These are phyloP conservation scores for Chimonanthus salicifolius DNA, from an alignment of 164 flowering plant genomes.

Conservation along the genomic window DNA sequence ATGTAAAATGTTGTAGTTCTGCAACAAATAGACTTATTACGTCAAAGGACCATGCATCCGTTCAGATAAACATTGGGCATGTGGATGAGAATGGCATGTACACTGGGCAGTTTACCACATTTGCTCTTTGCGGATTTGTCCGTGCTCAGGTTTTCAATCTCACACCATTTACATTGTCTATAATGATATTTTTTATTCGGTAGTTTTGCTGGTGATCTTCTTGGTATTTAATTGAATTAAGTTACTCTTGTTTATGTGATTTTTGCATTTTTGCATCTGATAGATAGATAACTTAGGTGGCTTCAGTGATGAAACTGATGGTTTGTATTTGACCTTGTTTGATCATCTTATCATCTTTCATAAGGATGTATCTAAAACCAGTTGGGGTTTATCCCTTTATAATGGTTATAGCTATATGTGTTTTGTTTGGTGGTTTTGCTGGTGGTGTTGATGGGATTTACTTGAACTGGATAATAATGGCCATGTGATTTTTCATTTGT, in stretches of 20 bases:
- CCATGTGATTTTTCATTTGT: too few relatives aligned
- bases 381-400: too few relatives aligned
- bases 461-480: too few relatives aligned
- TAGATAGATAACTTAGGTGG: too few relatives aligned
- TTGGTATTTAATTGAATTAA: not conserved
- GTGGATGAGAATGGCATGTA: conserved; percentile 62
- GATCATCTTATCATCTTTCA: too few relatives aligned
- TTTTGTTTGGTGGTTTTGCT: too few relatives aligned
- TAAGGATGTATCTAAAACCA: too few relatives aligned
- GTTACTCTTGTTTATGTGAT: not conserved
- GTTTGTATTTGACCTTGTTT: too few relatives aligned
- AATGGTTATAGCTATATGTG: too few relatives aligned
- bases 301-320: too few relatives aligned
- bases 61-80: conserved; percentile 75
- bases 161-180: not conserved
- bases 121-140: conserved; percentile 72
- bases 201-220: not conserved
- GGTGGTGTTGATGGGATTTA: too few relatives aligned
- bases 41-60: conserved; percentile 81
- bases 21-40: conserved; percentile 87
- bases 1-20: conserved; percentile 35
- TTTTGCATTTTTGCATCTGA: too few relatives aligned
- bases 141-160: conserved; percentile 64
- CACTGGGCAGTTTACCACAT: conserved; percentile 54
- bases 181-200: not conserved